Evolutionary conservation across 2,329 filamentous ascomycete species (phyloP).

Genomic region (Exophiala xenobiotica): DNA sequence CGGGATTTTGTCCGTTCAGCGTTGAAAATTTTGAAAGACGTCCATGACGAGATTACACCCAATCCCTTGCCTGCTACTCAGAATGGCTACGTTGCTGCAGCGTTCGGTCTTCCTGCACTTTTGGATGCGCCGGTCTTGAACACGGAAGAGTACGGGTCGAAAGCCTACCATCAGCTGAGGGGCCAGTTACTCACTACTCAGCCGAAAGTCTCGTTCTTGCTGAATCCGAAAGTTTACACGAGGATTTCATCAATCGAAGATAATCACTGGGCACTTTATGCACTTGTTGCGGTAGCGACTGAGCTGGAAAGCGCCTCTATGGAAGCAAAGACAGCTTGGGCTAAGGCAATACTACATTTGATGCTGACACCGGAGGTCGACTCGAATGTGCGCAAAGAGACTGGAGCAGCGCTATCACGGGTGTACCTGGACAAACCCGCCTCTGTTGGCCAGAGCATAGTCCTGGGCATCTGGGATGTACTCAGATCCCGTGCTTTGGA

Average conservation of each 20-base stretch:
- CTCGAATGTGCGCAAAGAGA: slow-evolving; percentile 63
- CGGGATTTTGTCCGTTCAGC: slow-evolving; percentile 50
- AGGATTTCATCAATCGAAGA: slow-evolving; percentile 76
- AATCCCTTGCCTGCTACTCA: slow-evolving; percentile 80
- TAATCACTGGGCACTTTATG: slow-evolving; percentile 70
- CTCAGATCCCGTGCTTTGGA: slow-evolving; percentile 50
- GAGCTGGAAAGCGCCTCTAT: slow-evolving; percentile 53
- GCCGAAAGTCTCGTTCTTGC: slow-evolving; percentile 81
- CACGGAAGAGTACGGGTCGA: slow-evolving; percentile 40
- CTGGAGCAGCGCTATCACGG: slow-evolving; percentile 62
- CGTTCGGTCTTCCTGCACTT: slow-evolving; percentile 53
- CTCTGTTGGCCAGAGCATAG: slow-evolving; percentile 61
- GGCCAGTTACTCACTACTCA: slow-evolving; percentile 56
- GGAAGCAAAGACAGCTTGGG: slow-evolving; percentile 69
- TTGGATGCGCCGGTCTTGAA: slow-evolving; percentile 34
- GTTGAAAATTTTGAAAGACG: slow-evolving; percentile 55
- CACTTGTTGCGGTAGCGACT: slow-evolving; percentile 63
- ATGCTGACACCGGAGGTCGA: slow-evolving; percentile 64
- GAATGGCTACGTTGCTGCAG: slow-evolving; percentile 75
- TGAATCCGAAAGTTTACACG: slow-evolving; percentile 80
- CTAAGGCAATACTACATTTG: slow-evolving; percentile 78
- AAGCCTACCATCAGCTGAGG: slow-evolving; percentile 23
- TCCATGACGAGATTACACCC: slow-evolving; percentile 72
- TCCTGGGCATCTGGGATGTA: slow-evolving; percentile 78
- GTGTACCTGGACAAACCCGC: slow-evolving; percentile 60